Evolutionary conservation across 352 stramenopile species (phyloP).

Genomic region (Blastocystis sp.): DNA sequence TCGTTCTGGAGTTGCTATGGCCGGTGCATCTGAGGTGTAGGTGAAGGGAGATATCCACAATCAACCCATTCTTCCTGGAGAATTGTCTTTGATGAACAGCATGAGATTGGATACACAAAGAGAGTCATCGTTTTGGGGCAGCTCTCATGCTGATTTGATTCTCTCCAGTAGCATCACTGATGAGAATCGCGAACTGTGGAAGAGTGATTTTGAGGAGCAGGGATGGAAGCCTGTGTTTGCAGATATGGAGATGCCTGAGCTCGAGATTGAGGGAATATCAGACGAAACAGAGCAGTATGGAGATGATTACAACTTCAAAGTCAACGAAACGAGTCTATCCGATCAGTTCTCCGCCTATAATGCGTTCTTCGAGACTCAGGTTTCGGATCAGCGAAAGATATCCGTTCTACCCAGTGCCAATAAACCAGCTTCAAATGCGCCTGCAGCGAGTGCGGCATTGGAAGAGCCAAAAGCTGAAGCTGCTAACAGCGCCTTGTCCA

Average conservation of each 20-base stretch:
- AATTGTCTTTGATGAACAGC: neutral
- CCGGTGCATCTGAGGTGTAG: neutral
- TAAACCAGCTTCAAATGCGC: no score
- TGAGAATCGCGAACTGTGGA: neutral
- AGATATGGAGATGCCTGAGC: neutral
- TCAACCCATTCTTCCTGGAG: constrained; percentile 27
- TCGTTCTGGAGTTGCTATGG: neutral
- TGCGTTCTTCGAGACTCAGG: neutral
- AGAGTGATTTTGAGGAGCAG: neutral
- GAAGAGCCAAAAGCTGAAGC: neutral
- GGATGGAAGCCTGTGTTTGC: neutral
- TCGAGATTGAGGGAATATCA: neutral
- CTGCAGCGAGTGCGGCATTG: neutral
- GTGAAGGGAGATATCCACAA: constrained; percentile 13
- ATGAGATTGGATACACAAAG: neutral
- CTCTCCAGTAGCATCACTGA: neutral
- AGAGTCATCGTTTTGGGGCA: neutral
- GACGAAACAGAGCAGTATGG: neutral
- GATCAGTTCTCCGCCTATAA: neutral
- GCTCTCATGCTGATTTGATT: neutral
- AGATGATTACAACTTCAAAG: neutral
- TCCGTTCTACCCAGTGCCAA: no score
- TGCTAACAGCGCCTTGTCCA: neutral
- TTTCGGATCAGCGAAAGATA: neutral
- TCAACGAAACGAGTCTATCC: neutral